phyloP scores from a whole-genome alignment of 164 flowering plant species.

The Buxus sempervirens region DNA sequence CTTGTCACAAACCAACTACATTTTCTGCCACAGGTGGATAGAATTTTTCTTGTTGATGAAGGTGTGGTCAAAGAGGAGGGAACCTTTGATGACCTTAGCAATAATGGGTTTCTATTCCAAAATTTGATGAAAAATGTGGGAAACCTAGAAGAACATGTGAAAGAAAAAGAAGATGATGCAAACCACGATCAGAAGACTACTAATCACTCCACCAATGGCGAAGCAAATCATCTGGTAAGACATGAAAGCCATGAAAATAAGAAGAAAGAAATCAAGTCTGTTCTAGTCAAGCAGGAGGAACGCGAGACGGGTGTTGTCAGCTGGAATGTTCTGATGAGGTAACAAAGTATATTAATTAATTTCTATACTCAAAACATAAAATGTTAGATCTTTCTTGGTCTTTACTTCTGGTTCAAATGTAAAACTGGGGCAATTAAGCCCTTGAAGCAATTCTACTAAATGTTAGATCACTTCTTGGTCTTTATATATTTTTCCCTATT shows the following conservation, averaged over 20 bases:
- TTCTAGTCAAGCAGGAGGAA: slow-evolving; percentile 92
- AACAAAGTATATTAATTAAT: slow-evolving; percentile 1
- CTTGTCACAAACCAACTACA: slow-evolving; percentile 98
- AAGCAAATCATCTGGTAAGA: slow-evolving; percentile 30
- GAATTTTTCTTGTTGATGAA: slow-evolving; percentile 81
- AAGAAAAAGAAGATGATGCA: slow-evolving; percentile 51
- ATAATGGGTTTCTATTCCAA: slow-evolving; percentile 66
- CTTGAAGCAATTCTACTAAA: too few species aligned
- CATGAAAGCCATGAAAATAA: slow-evolving; percentile 33
- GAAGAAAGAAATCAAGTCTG: slow-evolving; percentile 67
- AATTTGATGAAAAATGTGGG: slow-evolving; percentile 98
- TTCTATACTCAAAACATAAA: not conserved
- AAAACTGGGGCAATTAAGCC: too few species aligned
- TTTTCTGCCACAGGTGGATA: slow-evolving; percentile 94
- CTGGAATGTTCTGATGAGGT: slow-evolving; percentile 80
- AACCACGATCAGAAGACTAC: slow-evolving; percentile 30
- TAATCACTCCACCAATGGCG: slow-evolving; percentile 53
- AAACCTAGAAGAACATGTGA: slow-evolving; percentile 91
- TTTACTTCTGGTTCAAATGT: too few species aligned
- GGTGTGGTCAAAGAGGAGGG: slow-evolving; percentile 95
- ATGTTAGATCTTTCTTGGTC: not conserved
- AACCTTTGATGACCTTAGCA: slow-evolving; percentile 82
- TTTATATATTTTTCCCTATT: too few species aligned
- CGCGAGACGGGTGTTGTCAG: slow-evolving; percentile 98
- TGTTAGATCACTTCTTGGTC: too few species aligned